Evolutionary conservation across 2,329 filamentous ascomycete species (phyloP), one percentile per base, ranked within the genome.

Genomic region (Lasiodiplodia sp.): DNA sequence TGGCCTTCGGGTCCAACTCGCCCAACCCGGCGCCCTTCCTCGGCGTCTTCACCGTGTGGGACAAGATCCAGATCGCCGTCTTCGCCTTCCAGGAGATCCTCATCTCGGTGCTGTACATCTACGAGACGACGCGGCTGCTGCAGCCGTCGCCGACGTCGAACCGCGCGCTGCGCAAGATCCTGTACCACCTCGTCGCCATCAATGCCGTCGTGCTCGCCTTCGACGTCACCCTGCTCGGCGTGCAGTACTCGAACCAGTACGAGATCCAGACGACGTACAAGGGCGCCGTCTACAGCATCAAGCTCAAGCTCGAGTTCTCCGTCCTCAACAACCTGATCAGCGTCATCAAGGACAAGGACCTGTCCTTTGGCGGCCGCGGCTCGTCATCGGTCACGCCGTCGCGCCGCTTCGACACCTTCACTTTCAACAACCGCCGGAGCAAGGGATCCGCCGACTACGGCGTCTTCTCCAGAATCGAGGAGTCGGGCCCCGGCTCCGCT

Each of bases 301-400:
- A 84, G 71, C 78, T 86, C 51, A 86, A 86, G 69, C 80, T 87
- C n/a, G 87, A 89, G 75, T 84, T 85, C 70, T 83, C 85, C 18
- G 83, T 89, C 51, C 78, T 89, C 11, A 80, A 86, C 34, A 78
- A 79, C 44, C 73, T 85, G 3, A 80, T 84, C 18, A 74, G 78
- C 47, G 72, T 79, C 31, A 49, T 78, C 47, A 64, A 64, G 60
- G 51, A 38, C 47, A 37, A 23, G 44, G 28, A 37, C 28, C 44
- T 64, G n/a, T 64, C 60, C 18, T 64, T 52, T 2, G 60, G 60
- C 47, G 60, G 44, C 73, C 10, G 47, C 1, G 56, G 44, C 47
- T 37, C 18, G 23, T n/a, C 18, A 4, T 5, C n/a, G 18, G 18
- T n/a, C 6, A 10, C 25, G 3, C 28, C 40, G n/a, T 52, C 55